A percentile compares a stretch with the other conserved stretches of the same genome.
These are phyloP conservation scores for Glycyrrhiza uralensis DNA, from an alignment of 306 rosid genomes.

Conservation along the genomic window DNA sequence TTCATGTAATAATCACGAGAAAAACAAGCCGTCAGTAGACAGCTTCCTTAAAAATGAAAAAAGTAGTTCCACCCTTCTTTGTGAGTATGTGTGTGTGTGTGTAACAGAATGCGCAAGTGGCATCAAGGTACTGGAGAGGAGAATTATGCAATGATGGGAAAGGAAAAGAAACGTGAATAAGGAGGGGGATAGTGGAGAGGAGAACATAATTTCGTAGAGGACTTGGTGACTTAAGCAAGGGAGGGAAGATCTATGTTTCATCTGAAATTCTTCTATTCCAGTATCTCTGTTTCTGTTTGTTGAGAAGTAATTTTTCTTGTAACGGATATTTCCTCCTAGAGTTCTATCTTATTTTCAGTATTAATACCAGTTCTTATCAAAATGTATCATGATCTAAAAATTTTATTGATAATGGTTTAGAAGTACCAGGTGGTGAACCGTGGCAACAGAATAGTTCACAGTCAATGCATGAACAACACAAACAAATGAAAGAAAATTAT, in stretches of 20 bases:
- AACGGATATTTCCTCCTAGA: neutral
- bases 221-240: neutral
- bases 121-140: neutral
- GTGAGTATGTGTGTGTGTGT: neutral
- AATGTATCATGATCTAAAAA: neutral
- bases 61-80: neutral
- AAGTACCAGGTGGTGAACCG: neutral
- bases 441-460: neutral
- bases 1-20: neutral
- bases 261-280: neutral
- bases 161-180: neutral
- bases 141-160: neutral
- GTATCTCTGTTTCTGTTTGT: neutral
- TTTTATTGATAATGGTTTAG: neutral
- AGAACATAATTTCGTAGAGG: neutral
- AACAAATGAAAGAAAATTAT: neutral
- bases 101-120: neutral
- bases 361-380: neutral
- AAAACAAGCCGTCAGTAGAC: neutral
- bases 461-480: neutral
- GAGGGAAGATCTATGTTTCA: neutral
- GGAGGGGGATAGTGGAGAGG: neutral
- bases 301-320: neutral
- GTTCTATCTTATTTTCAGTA: neutral
- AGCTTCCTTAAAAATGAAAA: neutral